Base-by-base conservation (phyloP, 768 basidiomycete genomes). In the Epithele typhae region DNA sequence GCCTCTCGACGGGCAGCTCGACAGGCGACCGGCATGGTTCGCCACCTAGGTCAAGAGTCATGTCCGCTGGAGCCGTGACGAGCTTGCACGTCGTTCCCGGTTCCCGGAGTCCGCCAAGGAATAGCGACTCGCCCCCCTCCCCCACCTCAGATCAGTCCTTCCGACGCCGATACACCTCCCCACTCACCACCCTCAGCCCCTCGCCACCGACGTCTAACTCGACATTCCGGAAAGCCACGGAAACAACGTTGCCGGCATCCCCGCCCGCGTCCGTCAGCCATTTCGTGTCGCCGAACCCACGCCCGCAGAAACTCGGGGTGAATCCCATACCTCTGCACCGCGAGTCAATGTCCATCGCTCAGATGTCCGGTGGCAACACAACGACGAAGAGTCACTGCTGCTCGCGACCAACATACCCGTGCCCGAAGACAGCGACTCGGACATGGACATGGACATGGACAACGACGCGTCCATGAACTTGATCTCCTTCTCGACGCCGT, bases 351-450 rank as follows among this genome's bases (percentile, higher is more conserved):
- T 52, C 73, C 33, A 67, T 77, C 25, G 35, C 53, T 21, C 48
- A 48, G n/a, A 38, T 58, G 39, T 48, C 69, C 52, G 25, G 58
- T 68, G 15, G 62, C 66, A 36, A 66, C 61, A 49, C n/a, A n/a
- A n/a, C n/a, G 65, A 70, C 15, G 78, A 87, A 32, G 77, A 84
- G 34, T 81, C 83, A 22, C 68, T 90, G 3, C 74, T 91, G 32
- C 68, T 84, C 37, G 86, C 88, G 1, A 78, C 82, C 47, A 70
- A 71, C 21, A 81, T 88, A 32, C 89, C 87, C n/a, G 73, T 88
- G 17, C 87, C 88, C 2, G 82, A 80, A 53, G 68, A 83, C 55
- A 80, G 75, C 52, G 87, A 88, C 56, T 85, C 81, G 0, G 87
- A 87, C 30, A 72, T 70, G 57, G 79, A 78, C 40, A 57, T 65